Evolutionary conservation across 2,329 filamentous ascomycete genomes (phyloP), one percentile per base, ranked within the genome.

Genomic region (Fusarium succisae): DNA sequence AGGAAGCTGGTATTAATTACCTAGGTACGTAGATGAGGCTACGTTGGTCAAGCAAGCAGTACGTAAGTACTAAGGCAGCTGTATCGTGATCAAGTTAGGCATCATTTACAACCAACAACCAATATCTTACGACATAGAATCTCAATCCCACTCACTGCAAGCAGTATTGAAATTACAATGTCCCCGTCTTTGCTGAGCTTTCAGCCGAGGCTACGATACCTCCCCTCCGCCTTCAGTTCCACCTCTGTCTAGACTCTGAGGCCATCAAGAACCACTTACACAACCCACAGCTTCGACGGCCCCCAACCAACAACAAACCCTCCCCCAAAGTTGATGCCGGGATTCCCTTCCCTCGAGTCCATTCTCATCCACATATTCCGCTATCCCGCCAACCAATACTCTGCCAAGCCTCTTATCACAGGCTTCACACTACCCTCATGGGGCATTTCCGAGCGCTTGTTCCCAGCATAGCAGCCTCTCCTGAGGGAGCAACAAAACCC

Each of bases 331-430:
- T 24, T 26, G 20, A 38, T 37, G 17, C 26, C 22, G 32, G 39
- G 39, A 47, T 37, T 43, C 39, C 13, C 28, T 44, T 56, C 38
- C 43, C 30, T 63, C 51, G 26, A 45, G 13, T 48, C 57, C 30
- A 32, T 53, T 32, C 37, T 61, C 59, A 20, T 47, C 39, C 54
- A 53, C 55, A 41, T 60, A 38, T 66, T 14, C 28, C 44, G 35
- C 54, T 57, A 32, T 24, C 63, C 41, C 45, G 39, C 57, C 37
- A 69, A 28, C 50, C 55, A 55, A 70, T 56, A 35, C 66, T 60
- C 56, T 39, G 48, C 55, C 59, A 50, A 55, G 63, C 43, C 50
- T 53, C 37, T n/a, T 20, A 59, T 62, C 50, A 63, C 66, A 28
- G 41, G 57, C 53, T 54, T 66, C 55, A 37, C 57, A 37, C 50